Percentiles rank a stretch among this genome's conserved stretches.
Evolutionary conservation across 2,329 filamentous ascomycete genomes (phyloP).

Genomic region (Coniochaeta sp.): DNA sequence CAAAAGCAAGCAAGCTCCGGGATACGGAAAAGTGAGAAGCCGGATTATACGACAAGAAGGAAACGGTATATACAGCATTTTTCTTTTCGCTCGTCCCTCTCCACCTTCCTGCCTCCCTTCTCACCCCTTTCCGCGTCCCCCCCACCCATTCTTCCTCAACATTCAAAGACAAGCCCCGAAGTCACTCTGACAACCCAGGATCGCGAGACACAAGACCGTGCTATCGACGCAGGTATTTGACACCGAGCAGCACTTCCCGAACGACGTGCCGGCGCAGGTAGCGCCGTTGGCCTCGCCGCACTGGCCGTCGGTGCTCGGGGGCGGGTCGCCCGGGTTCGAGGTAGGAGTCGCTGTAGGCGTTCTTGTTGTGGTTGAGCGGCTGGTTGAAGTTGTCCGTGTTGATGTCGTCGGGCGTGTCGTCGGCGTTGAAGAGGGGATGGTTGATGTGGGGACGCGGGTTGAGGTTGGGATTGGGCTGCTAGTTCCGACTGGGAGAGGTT

Average conservation of each 20-base stretch:
- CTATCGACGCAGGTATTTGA: background rate
- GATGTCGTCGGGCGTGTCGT: background rate
- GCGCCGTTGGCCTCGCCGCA: constrained; percentile 13
- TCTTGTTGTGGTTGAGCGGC: constrained; percentile 2
- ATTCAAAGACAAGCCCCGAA: background rate
- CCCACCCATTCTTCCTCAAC: background rate
- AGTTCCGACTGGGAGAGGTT: background rate
- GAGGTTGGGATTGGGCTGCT: background rate
- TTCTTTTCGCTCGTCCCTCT: background rate
- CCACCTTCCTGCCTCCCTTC: background rate
- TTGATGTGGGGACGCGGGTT: background rate
- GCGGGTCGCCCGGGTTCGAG: constrained; percentile 6
- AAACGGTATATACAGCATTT: no score
- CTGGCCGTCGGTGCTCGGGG: constrained; percentile 11
- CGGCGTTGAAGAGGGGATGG: background rate
- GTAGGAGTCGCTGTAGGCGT: constrained; percentile 2
- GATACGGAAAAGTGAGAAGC: no score
- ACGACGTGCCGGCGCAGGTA: constrained; percentile 14
- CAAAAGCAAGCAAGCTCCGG: no score
- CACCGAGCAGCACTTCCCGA: constrained; percentile 13
- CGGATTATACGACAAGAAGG: no score
- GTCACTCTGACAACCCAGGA: constrained; percentile 1
- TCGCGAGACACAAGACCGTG: background rate
- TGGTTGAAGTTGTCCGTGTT: background rate
- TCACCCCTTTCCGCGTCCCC: background rate